A percentile compares a stretch with the other conserved stretches of the same genome.
Evolutionary conservation across 116 monocot genomes (phyloP).

Genomic region (Zostera marina): DNA sequence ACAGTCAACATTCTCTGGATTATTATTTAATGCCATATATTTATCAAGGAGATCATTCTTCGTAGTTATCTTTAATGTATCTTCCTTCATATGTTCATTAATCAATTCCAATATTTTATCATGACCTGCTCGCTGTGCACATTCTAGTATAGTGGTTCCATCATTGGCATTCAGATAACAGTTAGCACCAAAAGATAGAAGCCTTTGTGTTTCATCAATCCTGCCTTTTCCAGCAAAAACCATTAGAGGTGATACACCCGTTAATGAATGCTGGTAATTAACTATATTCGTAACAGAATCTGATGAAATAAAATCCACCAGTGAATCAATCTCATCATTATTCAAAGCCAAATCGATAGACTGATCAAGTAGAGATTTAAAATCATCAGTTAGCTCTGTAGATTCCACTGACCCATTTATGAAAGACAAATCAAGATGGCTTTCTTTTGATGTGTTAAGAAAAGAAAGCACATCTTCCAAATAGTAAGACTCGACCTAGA

Average conservation of each 20-base stretch:
- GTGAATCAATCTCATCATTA: slow-evolving; percentile 69
- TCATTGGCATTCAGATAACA: slow-evolving; percentile 43
- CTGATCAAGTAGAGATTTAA: slow-evolving; percentile 54
- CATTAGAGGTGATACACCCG: slow-evolving; percentile 81
- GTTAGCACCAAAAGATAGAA: slow-evolving; percentile 73
- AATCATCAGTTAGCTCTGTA: slow-evolving; percentile 42
- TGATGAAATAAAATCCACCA: slow-evolving; percentile 52
- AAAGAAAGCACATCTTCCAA: slow-evolving; percentile 92
- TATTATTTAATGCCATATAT: slow-evolving; percentile 65
- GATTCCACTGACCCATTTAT: slow-evolving; percentile 14
- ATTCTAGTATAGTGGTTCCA: slow-evolving; percentile 66
- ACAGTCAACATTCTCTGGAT: slow-evolving; percentile 58
- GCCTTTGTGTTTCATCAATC: slow-evolving; percentile 76
- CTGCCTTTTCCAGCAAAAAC: slow-evolving; percentile 71
- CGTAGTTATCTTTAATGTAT: slow-evolving; percentile 27
- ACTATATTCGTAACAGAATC: slow-evolving; percentile 27
- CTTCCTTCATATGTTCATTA: slow-evolving; percentile 46
- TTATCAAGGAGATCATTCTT: slow-evolving; percentile 52
- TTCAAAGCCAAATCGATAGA: slow-evolving; percentile 59
- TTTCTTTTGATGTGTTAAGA: slow-evolving; percentile 34
- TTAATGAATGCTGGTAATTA: slow-evolving; percentile 68
- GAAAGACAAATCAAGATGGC: slow-evolving; percentile 28
- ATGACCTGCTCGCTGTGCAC: slow-evolving; percentile 69
- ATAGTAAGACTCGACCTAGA: slow-evolving; percentile 76
- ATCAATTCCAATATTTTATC: slow-evolving; percentile 46